phyloP scores from a whole-genome alignment of 148 eudicot genomes.

The Camellia lanceoleosa region DNA sequence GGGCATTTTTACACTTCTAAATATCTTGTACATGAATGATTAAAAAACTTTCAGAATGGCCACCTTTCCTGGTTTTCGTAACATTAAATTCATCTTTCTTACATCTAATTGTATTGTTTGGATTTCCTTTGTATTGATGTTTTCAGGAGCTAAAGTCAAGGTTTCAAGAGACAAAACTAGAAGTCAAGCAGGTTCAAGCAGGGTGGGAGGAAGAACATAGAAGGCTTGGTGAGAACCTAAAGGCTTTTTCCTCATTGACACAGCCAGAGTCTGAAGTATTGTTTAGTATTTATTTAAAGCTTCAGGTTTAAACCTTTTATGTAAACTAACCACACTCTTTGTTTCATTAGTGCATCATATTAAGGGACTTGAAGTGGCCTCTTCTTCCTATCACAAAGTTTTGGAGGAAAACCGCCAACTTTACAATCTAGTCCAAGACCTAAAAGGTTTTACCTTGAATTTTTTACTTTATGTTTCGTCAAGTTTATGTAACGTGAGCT shows the following conservation, averaged over 20 bases:
- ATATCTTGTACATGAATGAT: neutral
- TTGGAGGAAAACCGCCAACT: constrained; percentile 85
- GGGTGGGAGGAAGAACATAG: constrained; percentile 70
- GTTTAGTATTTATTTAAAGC: neutral
- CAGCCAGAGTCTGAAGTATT: neutral
- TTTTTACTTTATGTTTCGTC: neutral
- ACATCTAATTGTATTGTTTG: neutral
- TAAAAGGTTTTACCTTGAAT: constrained; percentile 58
- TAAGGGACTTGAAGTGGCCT: constrained; percentile 66
- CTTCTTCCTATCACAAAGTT: constrained; percentile 87
- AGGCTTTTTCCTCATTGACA: neutral
- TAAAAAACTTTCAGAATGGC: too few species aligned
- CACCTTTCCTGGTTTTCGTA: neutral
- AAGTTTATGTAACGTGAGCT: neutral
- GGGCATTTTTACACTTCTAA: neutral
- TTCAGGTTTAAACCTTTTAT: neutral
- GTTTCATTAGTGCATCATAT: constrained; percentile 57
- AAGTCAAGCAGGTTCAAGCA: constrained; percentile 47
- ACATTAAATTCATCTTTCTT: neutral
- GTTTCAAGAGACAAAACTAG: constrained; percentile 47
- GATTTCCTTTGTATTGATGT: neutral
- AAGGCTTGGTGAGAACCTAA: constrained; percentile 55
- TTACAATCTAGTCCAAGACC: constrained; percentile 91
- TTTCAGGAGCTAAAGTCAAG: constrained; percentile 62
- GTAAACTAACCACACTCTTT: constrained; percentile 6